Base-by-base conservation (phyloP, 345 rosid species). In the Moringa oleifera region DNA sequence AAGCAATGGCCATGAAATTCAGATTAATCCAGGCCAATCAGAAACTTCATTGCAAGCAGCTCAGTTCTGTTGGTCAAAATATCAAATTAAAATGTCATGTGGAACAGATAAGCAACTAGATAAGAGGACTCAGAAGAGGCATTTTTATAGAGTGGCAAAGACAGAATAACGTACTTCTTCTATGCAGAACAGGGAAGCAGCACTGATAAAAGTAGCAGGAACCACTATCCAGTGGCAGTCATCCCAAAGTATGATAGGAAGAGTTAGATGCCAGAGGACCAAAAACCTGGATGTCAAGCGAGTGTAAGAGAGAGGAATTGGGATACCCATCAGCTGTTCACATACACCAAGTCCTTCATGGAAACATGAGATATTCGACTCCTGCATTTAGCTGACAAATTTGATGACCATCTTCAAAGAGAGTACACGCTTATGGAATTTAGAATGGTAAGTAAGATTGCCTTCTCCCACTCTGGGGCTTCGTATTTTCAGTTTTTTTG, bases 181-280 rank as follows among this genome's bases (percentile, higher is more conserved):
- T 7, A 88, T 93, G 94, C 97, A 93, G 85, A 93, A 93, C 70
- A 93, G 76, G 65, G 97, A 93, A 20, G 96, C 97, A 51, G 97
- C 97, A 33, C 96, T 93, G 72, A 93, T 67, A 71, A 93, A 90
- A 64, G 98, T 93, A 57, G 98, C 96, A 55, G 97, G 97, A 60
- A 93, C 93, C 19, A 90, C 96, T 18, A 88, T 88, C 98, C 98
- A 93, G 63, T 83, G 97, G 74, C 98, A 93, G 67, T 93, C 98
- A 64, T 93, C 96, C 98, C 96, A 90, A n/a, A 93, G 90, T 62
- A 88, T 93, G 62, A 93, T 53, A 36, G 98, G 98, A 17, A 90
- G 92, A 62, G 97, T 86, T 15, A 93, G 83, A 75, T 90, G 97
- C 96, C 98, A 93, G 5, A 93, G 90, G 61, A 93, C 96, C 55